Percentiles rank a stretch among this genome's conserved stretches.
These are phyloP conservation scores for Dichomitus squalens DNA, from an alignment of 1,284 basidiomycete species.

Conservation along the genomic window DNA sequence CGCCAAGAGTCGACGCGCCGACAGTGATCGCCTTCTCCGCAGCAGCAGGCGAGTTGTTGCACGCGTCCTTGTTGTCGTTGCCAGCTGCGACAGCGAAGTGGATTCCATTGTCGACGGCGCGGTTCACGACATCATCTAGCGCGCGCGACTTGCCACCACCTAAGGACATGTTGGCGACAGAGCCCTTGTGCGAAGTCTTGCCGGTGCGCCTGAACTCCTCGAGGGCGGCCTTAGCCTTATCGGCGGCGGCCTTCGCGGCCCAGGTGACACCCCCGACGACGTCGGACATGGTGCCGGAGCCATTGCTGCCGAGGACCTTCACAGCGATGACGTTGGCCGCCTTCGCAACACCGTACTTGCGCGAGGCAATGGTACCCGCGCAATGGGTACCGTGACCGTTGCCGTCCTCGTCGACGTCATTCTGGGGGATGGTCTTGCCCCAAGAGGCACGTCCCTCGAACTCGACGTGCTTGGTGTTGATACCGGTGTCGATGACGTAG, in stretches of 20 bases:
- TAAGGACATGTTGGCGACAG: conserved; percentile 97
- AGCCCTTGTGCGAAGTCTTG: conserved; percentile 70
- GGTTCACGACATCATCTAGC: conserved; percentile 86
- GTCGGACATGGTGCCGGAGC: conserved; percentile 95
- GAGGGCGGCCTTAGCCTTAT: conserved; percentile 59
- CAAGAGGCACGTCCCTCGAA: conserved; percentile 61
- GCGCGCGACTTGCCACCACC: conserved; percentile 94
- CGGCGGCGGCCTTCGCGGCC: conserved; percentile 70
- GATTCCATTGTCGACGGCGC: conserved; percentile 81
- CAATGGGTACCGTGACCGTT: conserved; percentile 47
- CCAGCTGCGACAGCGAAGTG: conserved; percentile 94
- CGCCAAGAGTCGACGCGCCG: conserved; percentile 70
- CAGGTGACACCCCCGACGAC: conserved; percentile 89
- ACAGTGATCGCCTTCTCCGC: conserved; percentile 74
- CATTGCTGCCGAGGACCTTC: conserved; percentile 95
- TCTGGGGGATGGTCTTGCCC: conserved; percentile 54
- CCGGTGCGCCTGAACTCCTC: conserved; percentile 61
- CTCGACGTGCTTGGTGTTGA: conserved; percentile 86
- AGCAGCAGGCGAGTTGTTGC: conserved; percentile 73
- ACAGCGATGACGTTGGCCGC: conserved; percentile 91
- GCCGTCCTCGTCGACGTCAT: conserved; percentile 45
- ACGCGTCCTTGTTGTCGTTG: conserved; percentile 59
- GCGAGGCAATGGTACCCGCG: conserved; percentile 45
- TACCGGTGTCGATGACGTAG: conserved; percentile 84
- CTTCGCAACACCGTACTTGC: conserved; percentile 91